These are phyloP conservation scores for Bipolaris bicolor DNA, from an alignment of 2,329 filamentous ascomycete species.

Conservation along the genomic window DNA sequence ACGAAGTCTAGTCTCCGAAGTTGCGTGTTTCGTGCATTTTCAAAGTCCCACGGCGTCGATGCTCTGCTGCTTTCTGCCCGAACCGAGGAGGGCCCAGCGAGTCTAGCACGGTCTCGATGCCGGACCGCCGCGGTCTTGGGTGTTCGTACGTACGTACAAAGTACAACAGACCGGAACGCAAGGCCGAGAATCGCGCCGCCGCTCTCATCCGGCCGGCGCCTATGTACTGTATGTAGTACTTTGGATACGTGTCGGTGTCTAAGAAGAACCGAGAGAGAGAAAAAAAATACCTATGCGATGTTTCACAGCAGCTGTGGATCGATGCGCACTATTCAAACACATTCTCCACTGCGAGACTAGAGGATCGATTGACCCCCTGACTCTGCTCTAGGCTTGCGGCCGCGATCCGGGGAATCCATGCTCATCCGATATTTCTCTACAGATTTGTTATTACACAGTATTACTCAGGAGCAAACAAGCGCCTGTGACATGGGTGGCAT, in stretches of 20 bases:
- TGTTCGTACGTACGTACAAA: not conserved
- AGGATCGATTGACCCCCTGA: not conserved
- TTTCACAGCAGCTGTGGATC: not conserved
- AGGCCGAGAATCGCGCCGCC: not conserved
- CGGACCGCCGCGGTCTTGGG: too few relatives aligned
- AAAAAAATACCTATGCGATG: not conserved
- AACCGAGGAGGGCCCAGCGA: too few relatives aligned
- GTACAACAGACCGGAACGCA: not conserved
- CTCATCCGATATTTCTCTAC: not conserved
- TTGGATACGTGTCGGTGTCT: not conserved
- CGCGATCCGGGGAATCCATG: constrained; percentile 11
- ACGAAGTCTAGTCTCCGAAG: too few relatives aligned
- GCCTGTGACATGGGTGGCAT: constrained; percentile 8
- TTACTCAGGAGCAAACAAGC: not conserved
- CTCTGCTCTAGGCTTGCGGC: constrained; percentile 1
- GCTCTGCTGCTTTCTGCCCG: too few relatives aligned
- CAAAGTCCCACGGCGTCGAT: too few relatives aligned
- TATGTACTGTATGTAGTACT: not conserved
- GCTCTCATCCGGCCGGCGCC: not conserved
- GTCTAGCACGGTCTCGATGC: too few relatives aligned
- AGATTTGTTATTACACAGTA: not conserved
- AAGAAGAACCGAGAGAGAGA: not conserved
- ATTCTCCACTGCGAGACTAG: not conserved
- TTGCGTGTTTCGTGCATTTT: too few relatives aligned
- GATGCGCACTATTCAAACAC: not conserved